A percentile compares a stretch with the other conserved stretches of the same genome.
Conservation (phyloP, 139 green algal genomes). For the Closterium sp. region DNA sequence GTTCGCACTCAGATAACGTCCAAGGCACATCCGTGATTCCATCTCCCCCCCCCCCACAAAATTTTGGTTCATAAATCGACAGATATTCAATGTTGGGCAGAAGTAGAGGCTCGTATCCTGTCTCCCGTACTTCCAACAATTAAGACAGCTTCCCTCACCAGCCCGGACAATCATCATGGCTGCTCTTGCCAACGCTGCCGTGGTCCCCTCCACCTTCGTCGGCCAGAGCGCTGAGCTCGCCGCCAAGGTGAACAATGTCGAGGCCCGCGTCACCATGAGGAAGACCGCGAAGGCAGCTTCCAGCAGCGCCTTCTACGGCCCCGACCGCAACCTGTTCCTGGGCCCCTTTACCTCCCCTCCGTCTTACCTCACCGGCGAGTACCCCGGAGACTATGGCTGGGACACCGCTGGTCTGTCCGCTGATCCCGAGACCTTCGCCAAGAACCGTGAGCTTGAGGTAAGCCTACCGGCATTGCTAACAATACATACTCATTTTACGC, state of each 20-base stretch:
- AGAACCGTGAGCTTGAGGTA: constrained; percentile 91
- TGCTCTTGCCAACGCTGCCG: not conserved
- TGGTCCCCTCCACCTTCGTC: constrained; percentile 17
- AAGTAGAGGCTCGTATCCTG: no score
- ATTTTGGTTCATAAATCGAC: no score
- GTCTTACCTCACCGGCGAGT: constrained; percentile 63
- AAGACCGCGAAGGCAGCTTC: not conserved
- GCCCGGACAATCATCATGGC: not conserved
- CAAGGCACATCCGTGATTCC: no score
- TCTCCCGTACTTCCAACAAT: no score
- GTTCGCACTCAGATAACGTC: no score
- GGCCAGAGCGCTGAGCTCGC: constrained; percentile 27
- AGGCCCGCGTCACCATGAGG: constrained; percentile 30
- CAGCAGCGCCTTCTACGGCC: constrained; percentile 50
- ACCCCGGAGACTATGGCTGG: constrained; percentile 94
- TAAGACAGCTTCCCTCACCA: no score
- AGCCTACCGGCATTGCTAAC: constrained; percentile 42
- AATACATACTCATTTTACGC: no score
- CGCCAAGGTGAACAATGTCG: no score
- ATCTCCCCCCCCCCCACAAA: no score
- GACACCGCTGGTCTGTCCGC: constrained; percentile 94
- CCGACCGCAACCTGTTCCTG: constrained; percentile 37
- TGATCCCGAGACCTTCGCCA: constrained; percentile 68
- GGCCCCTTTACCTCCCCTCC: constrained; percentile 35
- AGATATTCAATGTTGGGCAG: no score